Percentiles rank a stretch among this genome's conserved stretches.
Evolutionary conservation across 1,139 yeast genomes (phyloP).

Genomic region (Protomyces lactucae-debilis): DNA sequence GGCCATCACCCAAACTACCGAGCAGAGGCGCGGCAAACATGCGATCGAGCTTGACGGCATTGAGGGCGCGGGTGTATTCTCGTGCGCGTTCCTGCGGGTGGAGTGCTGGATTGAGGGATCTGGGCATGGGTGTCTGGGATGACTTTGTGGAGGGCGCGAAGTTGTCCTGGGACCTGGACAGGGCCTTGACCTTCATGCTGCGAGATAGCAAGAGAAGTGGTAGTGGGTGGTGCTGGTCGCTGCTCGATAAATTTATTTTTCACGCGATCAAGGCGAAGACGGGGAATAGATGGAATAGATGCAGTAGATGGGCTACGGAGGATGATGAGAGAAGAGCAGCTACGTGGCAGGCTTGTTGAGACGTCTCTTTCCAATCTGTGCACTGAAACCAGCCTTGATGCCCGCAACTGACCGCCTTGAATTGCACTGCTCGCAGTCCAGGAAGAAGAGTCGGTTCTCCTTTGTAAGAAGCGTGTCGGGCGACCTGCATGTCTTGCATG

Average conservation of each 20-base stretch:
- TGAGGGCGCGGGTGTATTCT: conserved; percentile 89
- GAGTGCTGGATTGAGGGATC: conserved; percentile 87
- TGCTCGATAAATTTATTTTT: not conserved
- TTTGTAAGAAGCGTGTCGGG: conserved; percentile 94
- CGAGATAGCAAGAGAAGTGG: too few species aligned
- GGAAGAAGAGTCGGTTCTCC: conserved; percentile 95
- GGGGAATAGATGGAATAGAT: not conserved
- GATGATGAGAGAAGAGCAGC: not conserved
- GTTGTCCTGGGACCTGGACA: conserved; percentile 20
- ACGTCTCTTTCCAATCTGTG: conserved; percentile 43
- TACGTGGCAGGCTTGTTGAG: conserved; percentile 1
- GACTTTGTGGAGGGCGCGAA: conserved; percentile 27
- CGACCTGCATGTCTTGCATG: conserved; percentile 97
- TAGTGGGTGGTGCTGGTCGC: too few species aligned
- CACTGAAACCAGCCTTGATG: conserved; percentile 99
- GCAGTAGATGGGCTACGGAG: not conserved
- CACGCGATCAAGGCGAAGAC: not conserved
- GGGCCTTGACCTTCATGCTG: conserved; percentile 26
- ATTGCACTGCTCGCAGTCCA: conserved; percentile 98
- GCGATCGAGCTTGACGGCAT: conserved; percentile 90
- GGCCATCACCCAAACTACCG: conserved; percentile 93
- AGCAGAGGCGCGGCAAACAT: conserved; percentile 96
- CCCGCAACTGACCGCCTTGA: conserved; percentile 95
- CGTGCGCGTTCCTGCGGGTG: conserved; percentile 97
- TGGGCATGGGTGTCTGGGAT: conserved; percentile 75